These are phyloP conservation scores for Cryptococcus wingfieldii DNA, from an alignment of 1,284 basidiomycete genomes.

Conservation along the genomic window DNA sequence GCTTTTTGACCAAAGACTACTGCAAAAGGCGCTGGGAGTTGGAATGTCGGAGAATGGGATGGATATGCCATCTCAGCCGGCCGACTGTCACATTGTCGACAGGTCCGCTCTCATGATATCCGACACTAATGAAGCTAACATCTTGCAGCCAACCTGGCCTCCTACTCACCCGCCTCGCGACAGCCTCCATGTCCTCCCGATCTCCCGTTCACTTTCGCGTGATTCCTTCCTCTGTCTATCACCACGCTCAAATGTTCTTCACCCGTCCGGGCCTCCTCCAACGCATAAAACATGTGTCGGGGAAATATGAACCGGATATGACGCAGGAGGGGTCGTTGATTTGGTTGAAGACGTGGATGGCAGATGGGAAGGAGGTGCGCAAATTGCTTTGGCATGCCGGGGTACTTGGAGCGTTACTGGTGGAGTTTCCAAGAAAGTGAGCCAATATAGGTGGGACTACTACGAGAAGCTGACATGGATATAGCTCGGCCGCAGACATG, in stretches of 20 bases:
- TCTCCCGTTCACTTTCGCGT: slow-evolving; percentile 22
- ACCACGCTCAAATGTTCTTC: slow-evolving; percentile 30
- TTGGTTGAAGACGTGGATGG: slow-evolving; percentile 29
- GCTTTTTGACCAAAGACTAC: slow-evolving; percentile 15
- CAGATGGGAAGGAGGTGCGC: slow-evolving; percentile 20
- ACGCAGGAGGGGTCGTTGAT: slow-evolving; percentile 16
- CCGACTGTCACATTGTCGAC: slow-evolving; percentile 8
- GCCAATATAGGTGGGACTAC: not conserved
- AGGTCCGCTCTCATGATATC: slow-evolving; percentile 2
- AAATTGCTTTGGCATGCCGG: slow-evolving; percentile 30
- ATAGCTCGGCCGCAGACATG: slow-evolving; percentile 28
- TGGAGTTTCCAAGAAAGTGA: slow-evolving; percentile 30
- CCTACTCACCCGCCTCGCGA: slow-evolving; percentile 21
- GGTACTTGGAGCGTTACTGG: slow-evolving; percentile 26
- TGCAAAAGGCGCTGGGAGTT: slow-evolving; percentile 11
- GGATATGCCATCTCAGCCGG: slow-evolving; percentile 5
- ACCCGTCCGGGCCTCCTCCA: slow-evolving; percentile 30
- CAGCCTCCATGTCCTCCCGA: slow-evolving; percentile 19
- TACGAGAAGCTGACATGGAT: not conserved
- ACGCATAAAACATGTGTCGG: slow-evolving; percentile 27
- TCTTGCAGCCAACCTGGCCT: slow-evolving; percentile 21
- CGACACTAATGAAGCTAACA: not conserved
- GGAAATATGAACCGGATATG: slow-evolving; percentile 31
- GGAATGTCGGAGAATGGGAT: slow-evolving; percentile 15
- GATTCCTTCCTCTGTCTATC: slow-evolving; percentile 26